Evolutionary conservation across 2,329 filamentous ascomycete genomes (phyloP).

Genomic region (Conoideocrella luteorostrata): DNA sequence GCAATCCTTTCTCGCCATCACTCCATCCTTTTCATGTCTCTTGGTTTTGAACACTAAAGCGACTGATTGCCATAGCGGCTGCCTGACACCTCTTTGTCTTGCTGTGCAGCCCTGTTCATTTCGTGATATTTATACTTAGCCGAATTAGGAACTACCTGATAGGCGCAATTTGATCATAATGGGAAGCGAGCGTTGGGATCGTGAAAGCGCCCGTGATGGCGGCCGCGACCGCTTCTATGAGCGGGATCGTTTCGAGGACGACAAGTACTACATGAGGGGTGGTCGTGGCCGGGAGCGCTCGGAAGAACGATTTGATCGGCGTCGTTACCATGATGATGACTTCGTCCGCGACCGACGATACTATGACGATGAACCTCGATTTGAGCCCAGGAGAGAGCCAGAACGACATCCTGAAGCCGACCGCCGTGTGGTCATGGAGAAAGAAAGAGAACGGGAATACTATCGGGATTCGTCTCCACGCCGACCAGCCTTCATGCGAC

Average conservation of each 20-base stretch:
- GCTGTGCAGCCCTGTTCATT: too few relatives aligned
- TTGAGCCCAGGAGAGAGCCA: conserved; percentile 25
- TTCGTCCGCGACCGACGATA: conserved; percentile 43
- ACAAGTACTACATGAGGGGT: conserved; percentile 36
- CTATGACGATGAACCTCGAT: conserved; percentile 48
- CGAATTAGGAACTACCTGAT: too few relatives aligned
- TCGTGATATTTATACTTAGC: too few relatives aligned
- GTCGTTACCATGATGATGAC: conserved; percentile 41
- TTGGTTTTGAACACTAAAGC: too few relatives aligned
- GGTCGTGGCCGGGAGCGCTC: conserved; percentile 38
- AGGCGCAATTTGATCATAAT: too few relatives aligned
- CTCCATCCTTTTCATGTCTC: too few relatives aligned
- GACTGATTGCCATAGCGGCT: too few relatives aligned
- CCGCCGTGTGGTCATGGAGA: conserved; percentile 48
- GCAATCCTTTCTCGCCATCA: too few relatives aligned
- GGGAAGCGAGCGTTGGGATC: conserved; percentile 43
- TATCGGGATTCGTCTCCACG: conserved; percentile 43
- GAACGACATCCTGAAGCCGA: conserved; percentile 37
- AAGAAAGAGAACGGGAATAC: conserved; percentile 46
- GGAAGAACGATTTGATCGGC: conserved; percentile 44
- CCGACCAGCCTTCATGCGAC: conserved; percentile 63
- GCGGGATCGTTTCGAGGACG: conserved; percentile 42
- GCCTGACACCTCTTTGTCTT: too few relatives aligned
- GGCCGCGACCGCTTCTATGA: conserved; percentile 46
- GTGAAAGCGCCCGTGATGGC: conserved; percentile 49